Conservation (phyloP, 768 basidiomycete species). For the Lactarius trivialis region DNA sequence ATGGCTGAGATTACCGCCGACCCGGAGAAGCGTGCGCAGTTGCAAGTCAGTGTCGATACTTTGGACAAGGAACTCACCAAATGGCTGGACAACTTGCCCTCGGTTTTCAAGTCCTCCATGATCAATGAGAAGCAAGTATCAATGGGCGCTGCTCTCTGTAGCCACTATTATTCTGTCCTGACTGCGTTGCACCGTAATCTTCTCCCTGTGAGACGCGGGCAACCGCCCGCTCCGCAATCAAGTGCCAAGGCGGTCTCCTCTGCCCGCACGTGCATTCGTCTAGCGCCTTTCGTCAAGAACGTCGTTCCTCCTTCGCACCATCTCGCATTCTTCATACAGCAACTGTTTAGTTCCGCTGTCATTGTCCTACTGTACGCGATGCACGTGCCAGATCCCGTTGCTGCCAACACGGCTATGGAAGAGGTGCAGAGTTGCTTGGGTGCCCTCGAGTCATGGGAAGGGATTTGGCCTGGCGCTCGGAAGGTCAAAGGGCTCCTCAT, state of each 20-base stretch:
- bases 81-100: conserved; percentile 79
- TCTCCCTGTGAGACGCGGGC: conserved; percentile 70
- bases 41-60: conserved; percentile 72
- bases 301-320: conserved; percentile 82
- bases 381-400: conserved; percentile 64
- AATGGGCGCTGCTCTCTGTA: conserved; percentile 80
- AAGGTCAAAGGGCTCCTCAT: conserved; percentile 79
- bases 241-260: conserved; percentile 76
- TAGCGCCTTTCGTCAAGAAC: conserved; percentile 79
- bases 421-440: conserved; percentile 68
- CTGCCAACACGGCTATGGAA: conserved; percentile 69
- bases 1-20: conserved; percentile 62
- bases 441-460: conserved; percentile 76
- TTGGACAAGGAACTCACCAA: conserved; percentile 70
- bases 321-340: conserved; percentile 84
- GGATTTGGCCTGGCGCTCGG: conserved; percentile 79
- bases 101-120: conserved; percentile 66
- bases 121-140: conserved; percentile 74
- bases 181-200: conserved; percentile 87
- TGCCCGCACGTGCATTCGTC: conserved; percentile 77
- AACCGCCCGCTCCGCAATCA: conserved; percentile 61
- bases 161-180: conserved; percentile 83
- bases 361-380: conserved; percentile 82
- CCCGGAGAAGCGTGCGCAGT: conserved; percentile 63
- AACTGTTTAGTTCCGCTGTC: conserved; percentile 82